phyloP scores from a whole-genome alignment of 169 alveolate species.

The Cryptosporidium ryanae region DNA sequence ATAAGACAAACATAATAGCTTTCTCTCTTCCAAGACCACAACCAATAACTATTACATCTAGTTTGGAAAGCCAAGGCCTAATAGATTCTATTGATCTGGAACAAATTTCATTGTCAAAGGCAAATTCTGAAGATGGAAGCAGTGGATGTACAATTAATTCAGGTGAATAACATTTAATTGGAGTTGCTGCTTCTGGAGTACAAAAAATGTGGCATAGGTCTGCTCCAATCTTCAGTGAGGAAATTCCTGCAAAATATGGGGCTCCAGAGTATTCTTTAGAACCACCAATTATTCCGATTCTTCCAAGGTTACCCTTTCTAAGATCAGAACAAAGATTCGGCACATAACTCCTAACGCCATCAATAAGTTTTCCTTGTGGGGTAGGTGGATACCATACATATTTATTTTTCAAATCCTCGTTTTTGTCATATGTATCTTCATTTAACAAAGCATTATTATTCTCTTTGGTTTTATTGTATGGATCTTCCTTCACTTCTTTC shows the following conservation, averaged over 20 bases:
- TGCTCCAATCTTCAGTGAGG: conserved; percentile 90
- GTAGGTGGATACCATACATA: conserved; percentile 68
- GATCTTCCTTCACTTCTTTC: conserved; percentile 5
- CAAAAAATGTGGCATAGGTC: conserved; percentile 91
- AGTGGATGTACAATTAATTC: conserved; percentile 92
- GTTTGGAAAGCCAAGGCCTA: conserved; percentile 80
- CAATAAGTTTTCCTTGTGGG: conserved; percentile 67
- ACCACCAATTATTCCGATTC: conserved; percentile 91
- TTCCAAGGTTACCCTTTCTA: conserved; percentile 72
- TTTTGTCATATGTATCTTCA: background rate
- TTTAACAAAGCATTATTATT: background rate
- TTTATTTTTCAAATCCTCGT: background rate
- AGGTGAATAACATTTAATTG: conserved; percentile 92
- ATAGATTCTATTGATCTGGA: conserved; percentile 75
- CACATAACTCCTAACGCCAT: conserved; percentile 18
- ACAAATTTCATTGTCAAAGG: conserved; percentile 70
- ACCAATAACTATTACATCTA: conserved; percentile 88
- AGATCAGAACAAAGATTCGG: conserved; percentile 56
- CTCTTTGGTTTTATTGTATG: background rate
- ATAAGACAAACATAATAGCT: conserved; percentile 74
- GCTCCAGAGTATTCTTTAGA: conserved; percentile 92
- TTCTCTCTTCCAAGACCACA: conserved; percentile 92
- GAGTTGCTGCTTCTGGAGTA: conserved; percentile 87
- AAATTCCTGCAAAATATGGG: conserved; percentile 90
- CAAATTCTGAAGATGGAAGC: conserved; percentile 28